Evolutionary conservation across 2,329 filamentous ascomycete species (phyloP).

Genomic region (Colletotrichum sp.): DNA sequence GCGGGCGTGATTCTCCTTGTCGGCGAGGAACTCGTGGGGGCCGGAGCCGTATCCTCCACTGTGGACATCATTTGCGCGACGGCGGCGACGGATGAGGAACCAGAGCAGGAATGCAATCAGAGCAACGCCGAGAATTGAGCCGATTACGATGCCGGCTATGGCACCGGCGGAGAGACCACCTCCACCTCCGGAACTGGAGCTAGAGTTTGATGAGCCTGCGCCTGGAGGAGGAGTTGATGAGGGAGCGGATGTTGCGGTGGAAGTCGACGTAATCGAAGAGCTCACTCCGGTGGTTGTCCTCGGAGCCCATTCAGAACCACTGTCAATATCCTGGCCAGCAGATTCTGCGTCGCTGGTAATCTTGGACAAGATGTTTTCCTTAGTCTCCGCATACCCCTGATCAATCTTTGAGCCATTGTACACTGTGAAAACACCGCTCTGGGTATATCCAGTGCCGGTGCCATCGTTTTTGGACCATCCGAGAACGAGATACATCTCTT

Average conservation of each 20-base stretch:
- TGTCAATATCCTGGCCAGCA: background rate
- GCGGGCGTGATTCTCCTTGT: conserved; percentile 49
- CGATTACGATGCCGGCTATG: conserved; percentile 54
- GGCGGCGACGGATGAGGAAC: conserved; percentile 46
- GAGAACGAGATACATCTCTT: background rate
- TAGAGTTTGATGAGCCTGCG: background rate
- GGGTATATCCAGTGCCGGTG: background rate
- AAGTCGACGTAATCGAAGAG: background rate
- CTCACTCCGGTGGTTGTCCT: background rate
- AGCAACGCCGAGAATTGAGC: conserved; percentile 40
- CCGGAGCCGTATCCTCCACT: conserved; percentile 30
- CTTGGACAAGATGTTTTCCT: background rate
- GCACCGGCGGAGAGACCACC: conserved; percentile 44
- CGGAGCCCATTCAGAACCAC: background rate
- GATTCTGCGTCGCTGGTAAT: background rate
- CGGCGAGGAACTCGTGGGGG: conserved; percentile 44
- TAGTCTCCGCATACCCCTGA: background rate
- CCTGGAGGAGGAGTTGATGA: background rate
- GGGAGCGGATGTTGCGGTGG: background rate
- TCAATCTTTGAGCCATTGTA: background rate
- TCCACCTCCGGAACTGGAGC: background rate
- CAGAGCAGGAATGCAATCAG: conserved; percentile 45
- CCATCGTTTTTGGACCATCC: background rate
- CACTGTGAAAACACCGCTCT: conserved; percentile 2
- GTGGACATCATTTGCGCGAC: conserved; percentile 25